Conservation (phyloP, 2,329 filamentous ascomycete species). For the Raffaelea arxii region DNA sequence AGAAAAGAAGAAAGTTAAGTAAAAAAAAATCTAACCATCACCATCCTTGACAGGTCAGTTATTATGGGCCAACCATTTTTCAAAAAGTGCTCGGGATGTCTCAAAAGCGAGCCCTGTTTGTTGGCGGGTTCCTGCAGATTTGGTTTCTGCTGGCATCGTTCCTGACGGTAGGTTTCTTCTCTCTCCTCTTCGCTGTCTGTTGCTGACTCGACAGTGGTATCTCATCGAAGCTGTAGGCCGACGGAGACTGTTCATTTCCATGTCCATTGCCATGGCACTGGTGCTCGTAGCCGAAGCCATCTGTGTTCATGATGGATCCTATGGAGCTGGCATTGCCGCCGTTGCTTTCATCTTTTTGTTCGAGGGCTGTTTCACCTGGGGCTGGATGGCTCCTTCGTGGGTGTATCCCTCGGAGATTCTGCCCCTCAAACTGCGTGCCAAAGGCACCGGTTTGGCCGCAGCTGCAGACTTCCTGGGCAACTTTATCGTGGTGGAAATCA, state of each 20-base stretch:
- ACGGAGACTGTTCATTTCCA: neutral
- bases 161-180: conserved; percentile 9
- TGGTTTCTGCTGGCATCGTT: conserved; percentile 20
- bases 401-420: conserved; percentile 1
- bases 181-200: neutral
- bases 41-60: too few species aligned
- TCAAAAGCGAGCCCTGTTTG: conserved; percentile 15
- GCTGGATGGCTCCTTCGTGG: conserved; percentile 1
- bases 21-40: too few species aligned
- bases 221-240: neutral
- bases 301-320: neutral
- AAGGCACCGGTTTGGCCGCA: neutral
- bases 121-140: conserved; percentile 19
- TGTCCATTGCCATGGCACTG: neutral
- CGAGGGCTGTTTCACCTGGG: conserved; percentile 1
- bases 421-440: conserved; percentile 3
- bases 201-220: neutral
- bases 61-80: conserved; percentile 16
- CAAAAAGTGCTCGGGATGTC: conserved; percentile 15
- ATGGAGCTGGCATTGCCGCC: neutral
- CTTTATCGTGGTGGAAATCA: conserved; percentile 26
- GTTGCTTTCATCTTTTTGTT: conserved; percentile 1
- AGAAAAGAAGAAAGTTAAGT: too few species aligned
- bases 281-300: neutral
- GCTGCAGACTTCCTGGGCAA: conserved; percentile 1